phyloP scores from a whole-genome alignment of 208 protist species.

The Trypanosoma avium region DNA sequence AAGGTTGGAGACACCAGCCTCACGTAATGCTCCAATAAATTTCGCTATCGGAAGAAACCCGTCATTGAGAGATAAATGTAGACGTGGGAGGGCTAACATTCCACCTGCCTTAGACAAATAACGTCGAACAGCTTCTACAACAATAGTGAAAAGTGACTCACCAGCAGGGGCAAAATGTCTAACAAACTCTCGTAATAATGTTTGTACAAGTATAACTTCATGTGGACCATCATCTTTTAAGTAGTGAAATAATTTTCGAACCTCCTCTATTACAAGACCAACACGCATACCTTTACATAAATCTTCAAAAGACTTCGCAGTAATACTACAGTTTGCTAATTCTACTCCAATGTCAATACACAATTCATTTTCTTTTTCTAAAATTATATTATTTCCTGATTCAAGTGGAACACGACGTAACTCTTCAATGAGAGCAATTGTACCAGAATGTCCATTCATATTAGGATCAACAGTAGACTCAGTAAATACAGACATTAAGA shows the following conservation, averaged over 20 bases:
- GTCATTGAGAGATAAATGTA: constrained; percentile 42
- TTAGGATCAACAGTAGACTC: constrained; percentile 50
- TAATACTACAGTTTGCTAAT: constrained; percentile 23
- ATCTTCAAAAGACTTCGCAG: constrained; percentile 47
- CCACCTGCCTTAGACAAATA: constrained; percentile 38
- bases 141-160: constrained; percentile 40
- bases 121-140: constrained; percentile 34
- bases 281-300: constrained; percentile 44
- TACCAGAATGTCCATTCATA: constrained; percentile 34
- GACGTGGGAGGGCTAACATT: constrained; percentile 41
- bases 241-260: constrained; percentile 61
- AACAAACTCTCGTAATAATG: constrained; percentile 42
- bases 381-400: not conserved
- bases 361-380: not conserved
- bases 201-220: constrained; percentile 36
- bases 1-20: constrained; percentile 27
- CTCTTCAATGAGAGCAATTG: constrained; percentile 44
- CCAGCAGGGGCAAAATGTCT: constrained; percentile 64
- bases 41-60: constrained; percentile 44
- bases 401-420: constrained; percentile 24
- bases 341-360: constrained; percentile 24
- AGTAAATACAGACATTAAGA: constrained; percentile 63
- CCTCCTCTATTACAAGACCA: constrained; percentile 42
- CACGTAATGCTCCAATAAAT: constrained; percentile 51
- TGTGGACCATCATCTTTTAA: constrained; percentile 33